Conservation (phyloP, 345 rosid genomes). For the Aquilaria sinensis region DNA sequence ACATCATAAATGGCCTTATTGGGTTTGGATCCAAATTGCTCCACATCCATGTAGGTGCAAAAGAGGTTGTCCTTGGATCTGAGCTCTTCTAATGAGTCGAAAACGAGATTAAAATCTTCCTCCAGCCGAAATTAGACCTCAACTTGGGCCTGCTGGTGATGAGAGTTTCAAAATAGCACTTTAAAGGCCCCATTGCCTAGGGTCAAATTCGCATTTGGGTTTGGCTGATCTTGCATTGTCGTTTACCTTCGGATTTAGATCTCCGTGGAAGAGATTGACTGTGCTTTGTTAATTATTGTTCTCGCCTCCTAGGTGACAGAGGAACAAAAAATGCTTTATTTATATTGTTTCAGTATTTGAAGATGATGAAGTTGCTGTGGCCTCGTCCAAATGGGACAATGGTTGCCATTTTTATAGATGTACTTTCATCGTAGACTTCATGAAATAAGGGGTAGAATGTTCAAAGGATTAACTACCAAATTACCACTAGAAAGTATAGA, state of each 20-base stretch:
- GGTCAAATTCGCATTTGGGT: slow-evolving; percentile 17
- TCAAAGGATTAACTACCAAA: too few species aligned
- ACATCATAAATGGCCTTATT: slow-evolving; percentile 16
- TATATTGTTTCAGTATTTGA: too few species aligned
- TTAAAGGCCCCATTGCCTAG: neutral
- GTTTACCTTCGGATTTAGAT: slow-evolving; percentile 11
- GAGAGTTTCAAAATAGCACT: slow-evolving; percentile 31
- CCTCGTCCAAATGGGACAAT: too few species aligned
- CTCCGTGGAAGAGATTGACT: slow-evolving; percentile 13
- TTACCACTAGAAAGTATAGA: too few species aligned
- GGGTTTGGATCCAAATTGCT: slow-evolving; percentile 59
- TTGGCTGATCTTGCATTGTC: slow-evolving; percentile 39
- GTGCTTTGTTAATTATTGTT: too few species aligned
- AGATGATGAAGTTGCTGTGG: too few species aligned
- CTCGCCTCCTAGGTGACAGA: too few species aligned
- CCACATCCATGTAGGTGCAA: slow-evolving; percentile 77
- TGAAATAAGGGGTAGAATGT: too few species aligned
- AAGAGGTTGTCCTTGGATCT: slow-evolving; percentile 84
- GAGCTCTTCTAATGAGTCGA: slow-evolving; percentile 59
- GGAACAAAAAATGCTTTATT: too few species aligned
- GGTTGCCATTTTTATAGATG: too few species aligned
- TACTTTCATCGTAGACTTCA: too few species aligned
- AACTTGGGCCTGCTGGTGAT: slow-evolving; percentile 78
- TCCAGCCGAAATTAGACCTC: slow-evolving; percentile 78
- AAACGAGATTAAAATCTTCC: slow-evolving; percentile 57